A percentile compares a stretch with the other conserved stretches of the same genome.
These are phyloP conservation scores for Limnanthes douglasii DNA, from an alignment of 345 rosid genomes.

Conservation along the genomic window DNA sequence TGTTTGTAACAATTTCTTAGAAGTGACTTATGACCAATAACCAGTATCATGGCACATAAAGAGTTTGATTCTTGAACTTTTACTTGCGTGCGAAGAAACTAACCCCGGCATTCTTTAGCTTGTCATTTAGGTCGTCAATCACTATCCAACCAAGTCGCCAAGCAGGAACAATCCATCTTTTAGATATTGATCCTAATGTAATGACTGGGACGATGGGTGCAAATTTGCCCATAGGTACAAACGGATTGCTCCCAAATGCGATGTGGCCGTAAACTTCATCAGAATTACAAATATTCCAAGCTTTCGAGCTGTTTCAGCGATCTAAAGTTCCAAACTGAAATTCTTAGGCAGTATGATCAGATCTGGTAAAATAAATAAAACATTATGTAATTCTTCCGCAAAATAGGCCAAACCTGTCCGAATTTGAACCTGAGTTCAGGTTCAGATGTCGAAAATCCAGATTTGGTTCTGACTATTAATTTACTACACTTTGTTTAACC, in stretches of 20 bases:
- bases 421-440: too few species aligned
- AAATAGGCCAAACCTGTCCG: too few species aligned
- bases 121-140: constrained; percentile 39
- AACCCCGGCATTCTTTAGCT: constrained; percentile 36
- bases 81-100: constrained; percentile 3
- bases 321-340: constrained; percentile 15
- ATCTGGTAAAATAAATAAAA: too few species aligned
- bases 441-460: not conserved
- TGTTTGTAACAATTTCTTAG: too few species aligned
- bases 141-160: constrained; percentile 81
- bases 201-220: constrained; percentile 43
- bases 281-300: constrained; percentile 47
- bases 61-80: too few species aligned
- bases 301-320: constrained; percentile 48
- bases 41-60: too few species aligned
- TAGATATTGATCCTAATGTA: constrained; percentile 44
- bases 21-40: too few species aligned
- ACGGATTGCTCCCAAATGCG: constrained; percentile 35
- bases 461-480: too few species aligned
- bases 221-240: constrained; percentile 59
- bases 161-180: constrained; percentile 73
- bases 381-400: too few species aligned
- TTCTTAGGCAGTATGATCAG: too few species aligned
- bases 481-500: too few species aligned
- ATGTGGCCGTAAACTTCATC: constrained; percentile 50